These are phyloP conservation scores for Paramecium octaurelia DNA, from an alignment of 73 alveolate species.

Conservation along the genomic window DNA sequence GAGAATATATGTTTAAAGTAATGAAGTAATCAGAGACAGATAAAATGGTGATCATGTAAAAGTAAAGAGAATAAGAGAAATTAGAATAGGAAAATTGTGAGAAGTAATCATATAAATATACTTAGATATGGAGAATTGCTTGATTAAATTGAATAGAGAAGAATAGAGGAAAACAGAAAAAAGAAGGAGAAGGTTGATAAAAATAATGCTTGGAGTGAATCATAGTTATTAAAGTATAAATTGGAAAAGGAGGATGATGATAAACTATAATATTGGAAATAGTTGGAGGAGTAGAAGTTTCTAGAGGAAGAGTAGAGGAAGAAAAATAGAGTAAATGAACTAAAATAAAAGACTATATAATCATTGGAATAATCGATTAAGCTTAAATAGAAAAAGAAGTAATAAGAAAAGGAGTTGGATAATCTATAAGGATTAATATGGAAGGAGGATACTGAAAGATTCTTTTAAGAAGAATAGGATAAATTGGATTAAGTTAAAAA, in stretches of 20 bases:
- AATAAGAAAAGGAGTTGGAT: neutral
- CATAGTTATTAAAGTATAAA: neutral
- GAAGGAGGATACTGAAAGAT: constrained; percentile 6
- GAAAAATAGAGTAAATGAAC: neutral
- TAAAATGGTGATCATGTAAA: neutral
- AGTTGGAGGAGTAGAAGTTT: neutral
- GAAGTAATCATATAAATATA: neutral
- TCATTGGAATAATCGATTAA: neutral
- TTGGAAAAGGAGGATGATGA: constrained; percentile 6
- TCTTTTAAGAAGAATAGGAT: constrained; percentile 1
- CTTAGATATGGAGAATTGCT: constrained; percentile 3
- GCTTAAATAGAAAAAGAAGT: neutral
- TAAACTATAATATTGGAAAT: neutral
- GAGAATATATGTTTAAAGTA: constrained; percentile 14
- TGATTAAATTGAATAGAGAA: constrained; percentile 26
- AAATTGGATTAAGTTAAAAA: neutral
- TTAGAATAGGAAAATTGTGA: neutral
- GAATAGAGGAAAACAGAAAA: neutral
- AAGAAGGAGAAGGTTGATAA: constrained; percentile 1
- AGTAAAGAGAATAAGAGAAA: neutral
- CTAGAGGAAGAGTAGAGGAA: neutral
- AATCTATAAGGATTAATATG: constrained; percentile 16
- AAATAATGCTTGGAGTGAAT: constrained; percentile 35
- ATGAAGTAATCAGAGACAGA: constrained; percentile 33
- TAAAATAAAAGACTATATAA: neutral